These are phyloP conservation scores for Lactarius pseudohatsudake DNA, from an alignment of 768 basidiomycete species.

Conservation along the genomic window DNA sequence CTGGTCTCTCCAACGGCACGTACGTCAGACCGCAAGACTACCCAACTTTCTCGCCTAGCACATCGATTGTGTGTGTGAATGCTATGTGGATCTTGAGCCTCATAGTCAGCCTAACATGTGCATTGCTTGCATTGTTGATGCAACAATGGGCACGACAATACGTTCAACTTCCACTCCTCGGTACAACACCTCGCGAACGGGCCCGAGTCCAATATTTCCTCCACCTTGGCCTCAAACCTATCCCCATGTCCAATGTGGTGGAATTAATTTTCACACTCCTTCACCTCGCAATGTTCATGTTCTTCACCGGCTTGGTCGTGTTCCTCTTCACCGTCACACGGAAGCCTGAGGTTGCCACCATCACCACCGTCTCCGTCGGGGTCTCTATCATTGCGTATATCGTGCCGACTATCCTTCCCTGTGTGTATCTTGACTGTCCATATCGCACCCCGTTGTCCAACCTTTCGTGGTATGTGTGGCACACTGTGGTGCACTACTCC, in stretches of 20 bases:
- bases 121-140: conserved; percentile 17
- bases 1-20: background rate
- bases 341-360: conserved; percentile 3
- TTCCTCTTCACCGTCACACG: conserved; percentile 11
- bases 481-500: background rate
- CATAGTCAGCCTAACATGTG: conserved; percentile 18
- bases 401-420: conserved; percentile 10
- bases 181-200: background rate
- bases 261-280: conserved; percentile 16
- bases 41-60: background rate
- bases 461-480: conserved; percentile 11
- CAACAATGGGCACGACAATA: conserved; percentile 24
- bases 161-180: conserved; percentile 4
- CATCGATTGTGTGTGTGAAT: conserved; percentile 14
- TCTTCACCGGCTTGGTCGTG: conserved; percentile 20
- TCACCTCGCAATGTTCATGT: conserved; percentile 23
- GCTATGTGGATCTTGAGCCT: conserved; percentile 24
- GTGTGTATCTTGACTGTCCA: conserved; percentile 1
- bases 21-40: background rate
- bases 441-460: conserved; percentile 24
- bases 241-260: conserved; percentile 1
- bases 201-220: conserved; percentile 22
- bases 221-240: conserved; percentile 9
- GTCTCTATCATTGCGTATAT: conserved; percentile 10
- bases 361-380: background rate